A percentile compares a stretch with the other conserved stretches of the same genome.
phyloP scores from a whole-genome alignment of 192 early-diverging fungal species.

The Entrophospora sp. region DNA sequence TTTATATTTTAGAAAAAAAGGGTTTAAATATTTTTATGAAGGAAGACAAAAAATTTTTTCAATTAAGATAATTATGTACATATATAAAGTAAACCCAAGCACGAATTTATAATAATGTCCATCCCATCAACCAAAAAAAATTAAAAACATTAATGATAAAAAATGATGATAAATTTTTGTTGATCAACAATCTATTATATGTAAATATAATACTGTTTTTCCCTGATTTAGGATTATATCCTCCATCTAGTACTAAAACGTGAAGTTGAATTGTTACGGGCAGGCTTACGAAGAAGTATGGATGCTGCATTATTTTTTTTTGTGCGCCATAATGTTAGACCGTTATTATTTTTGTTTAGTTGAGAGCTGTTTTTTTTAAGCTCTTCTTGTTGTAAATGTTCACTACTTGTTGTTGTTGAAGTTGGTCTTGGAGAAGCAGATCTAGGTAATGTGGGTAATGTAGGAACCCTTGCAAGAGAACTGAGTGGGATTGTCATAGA shows the following conservation, averaged over 20 bases:
- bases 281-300: background rate
- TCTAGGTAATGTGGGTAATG: background rate
- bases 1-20: no score
- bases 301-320: conserved; percentile 2
- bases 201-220: background rate
- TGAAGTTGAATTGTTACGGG: background rate
- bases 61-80: no score
- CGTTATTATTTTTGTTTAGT: background rate
- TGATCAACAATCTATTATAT: background rate
- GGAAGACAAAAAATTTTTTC: no score
- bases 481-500: background rate
- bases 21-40: no score
- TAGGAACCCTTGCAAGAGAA: background rate
- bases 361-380: background rate
- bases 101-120: no score
- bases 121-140: background rate
- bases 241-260: background rate
- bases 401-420: no score
- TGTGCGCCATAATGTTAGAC: background rate
- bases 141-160: no score
- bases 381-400: background rate
- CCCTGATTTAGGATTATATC: background rate
- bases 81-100: no score
- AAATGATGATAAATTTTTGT: background rate
- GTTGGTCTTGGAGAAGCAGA: background rate